Percentiles rank a stretch among this genome's conserved stretches.
Conservation (phyloP, 352 stramenopile species). For the Elongisporangium senticosum region DNA sequence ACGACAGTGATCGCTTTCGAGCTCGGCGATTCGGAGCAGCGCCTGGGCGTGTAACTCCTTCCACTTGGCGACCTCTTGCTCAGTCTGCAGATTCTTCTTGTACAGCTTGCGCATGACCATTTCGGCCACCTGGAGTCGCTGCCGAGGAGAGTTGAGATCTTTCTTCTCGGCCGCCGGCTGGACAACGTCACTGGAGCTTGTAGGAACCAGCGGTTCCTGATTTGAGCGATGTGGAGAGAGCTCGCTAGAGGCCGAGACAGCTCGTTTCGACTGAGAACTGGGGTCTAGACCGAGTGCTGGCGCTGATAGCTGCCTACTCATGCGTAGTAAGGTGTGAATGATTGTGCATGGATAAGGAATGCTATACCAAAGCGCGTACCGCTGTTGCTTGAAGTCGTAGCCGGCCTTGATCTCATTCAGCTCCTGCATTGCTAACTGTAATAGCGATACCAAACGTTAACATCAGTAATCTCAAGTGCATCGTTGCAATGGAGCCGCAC, state of each 20-base stretch:
- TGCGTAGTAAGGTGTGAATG: background rate
- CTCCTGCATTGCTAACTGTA: constrained; percentile 44
- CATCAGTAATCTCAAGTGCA: background rate
- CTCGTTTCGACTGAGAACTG: background rate
- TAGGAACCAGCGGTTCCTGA: background rate
- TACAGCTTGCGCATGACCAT: constrained; percentile 62
- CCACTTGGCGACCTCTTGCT: constrained; percentile 20
- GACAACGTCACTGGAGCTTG: background rate
- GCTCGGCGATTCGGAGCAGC: constrained; percentile 11
- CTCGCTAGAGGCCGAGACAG: background rate
- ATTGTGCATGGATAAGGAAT: background rate
- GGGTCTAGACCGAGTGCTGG: constrained; percentile 8
- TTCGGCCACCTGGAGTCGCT: constrained; percentile 43
- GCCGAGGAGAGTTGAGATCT: constrained; percentile 30
- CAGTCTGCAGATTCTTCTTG: constrained; percentile 38
- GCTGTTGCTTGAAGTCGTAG: constrained; percentile 27
- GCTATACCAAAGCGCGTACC: constrained; percentile 7
- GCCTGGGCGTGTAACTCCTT: constrained; percentile 21
- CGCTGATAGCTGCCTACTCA: constrained; percentile 20
- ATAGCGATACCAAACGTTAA: background rate
- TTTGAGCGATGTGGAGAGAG: background rate
- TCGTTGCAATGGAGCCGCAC: constrained; percentile 10
- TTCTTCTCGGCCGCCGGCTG: background rate
- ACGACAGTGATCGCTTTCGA: constrained; percentile 1
- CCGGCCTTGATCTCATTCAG: constrained; percentile 41